A percentile compares a stretch with the other conserved stretches of the same genome.
These are phyloP conservation scores for Kalmusia sp. DNA, from an alignment of 2,329 filamentous ascomycete species.

Conservation along the genomic window DNA sequence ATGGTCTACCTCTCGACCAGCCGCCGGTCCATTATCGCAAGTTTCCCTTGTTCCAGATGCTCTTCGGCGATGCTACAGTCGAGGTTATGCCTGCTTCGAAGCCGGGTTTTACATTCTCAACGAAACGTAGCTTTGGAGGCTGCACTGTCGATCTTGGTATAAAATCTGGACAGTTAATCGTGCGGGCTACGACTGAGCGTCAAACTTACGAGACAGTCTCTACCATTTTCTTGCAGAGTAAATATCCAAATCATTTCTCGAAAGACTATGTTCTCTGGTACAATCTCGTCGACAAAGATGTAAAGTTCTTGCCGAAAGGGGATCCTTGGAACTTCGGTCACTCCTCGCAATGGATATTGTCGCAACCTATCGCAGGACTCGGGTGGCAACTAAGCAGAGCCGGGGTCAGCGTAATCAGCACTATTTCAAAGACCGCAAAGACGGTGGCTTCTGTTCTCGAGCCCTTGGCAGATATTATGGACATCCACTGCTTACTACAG, in stretches of 20 bases:
- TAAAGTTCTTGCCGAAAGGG: conserved; percentile 12
- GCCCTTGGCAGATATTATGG: conserved; percentile 19
- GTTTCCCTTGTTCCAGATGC: conserved; percentile 45
- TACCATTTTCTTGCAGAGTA: conserved; percentile 22
- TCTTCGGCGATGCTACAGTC: conserved; percentile 53
- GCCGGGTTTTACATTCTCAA: conserved; percentile 52
- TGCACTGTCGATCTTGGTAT: conserved; percentile 48
- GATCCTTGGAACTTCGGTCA: conserved; percentile 15
- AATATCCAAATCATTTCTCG: conserved; percentile 41
- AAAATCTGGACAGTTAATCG: conserved; percentile 24
- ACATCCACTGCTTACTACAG: conserved; percentile 28
- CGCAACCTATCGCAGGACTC: not conserved
- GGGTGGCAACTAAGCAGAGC: conserved; percentile 25
- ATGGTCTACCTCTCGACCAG: conserved; percentile 56
- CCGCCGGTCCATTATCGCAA: conserved; percentile 54
- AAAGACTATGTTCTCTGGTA: conserved; percentile 35
- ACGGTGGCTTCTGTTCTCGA: conserved; percentile 19
- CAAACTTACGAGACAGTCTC: conserved; percentile 44
- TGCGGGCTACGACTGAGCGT: conserved; percentile 19
- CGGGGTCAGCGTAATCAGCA: conserved; percentile 19
- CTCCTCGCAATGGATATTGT: conserved; percentile 22
- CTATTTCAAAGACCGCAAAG: conserved; percentile 11
- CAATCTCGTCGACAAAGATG: conserved; percentile 9
- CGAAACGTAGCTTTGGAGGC: conserved; percentile 28
- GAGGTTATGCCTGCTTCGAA: conserved; percentile 53